A percentile compares a stretch with the other conserved stretches of the same genome.
phyloP scores from a whole-genome alignment of 2,329 filamentous ascomycete genomes.

The Rutstroemia sydowiana region DNA sequence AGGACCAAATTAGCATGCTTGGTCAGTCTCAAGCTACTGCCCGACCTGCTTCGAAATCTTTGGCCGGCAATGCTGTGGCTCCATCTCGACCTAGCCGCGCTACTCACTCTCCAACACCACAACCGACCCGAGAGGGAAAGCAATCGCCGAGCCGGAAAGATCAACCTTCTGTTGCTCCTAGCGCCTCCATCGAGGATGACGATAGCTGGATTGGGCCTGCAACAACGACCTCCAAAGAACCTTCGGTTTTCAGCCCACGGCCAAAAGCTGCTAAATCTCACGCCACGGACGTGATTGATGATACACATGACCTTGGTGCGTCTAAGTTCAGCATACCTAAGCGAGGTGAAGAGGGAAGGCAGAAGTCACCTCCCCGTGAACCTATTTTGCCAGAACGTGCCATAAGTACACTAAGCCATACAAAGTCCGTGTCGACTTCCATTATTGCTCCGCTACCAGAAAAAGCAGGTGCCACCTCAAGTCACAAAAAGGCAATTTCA shows the following conservation, averaged over 20 bases:
- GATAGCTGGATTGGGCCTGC: slow-evolving; percentile 58
- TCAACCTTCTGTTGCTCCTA: slow-evolving; percentile 37
- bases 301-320: slow-evolving; percentile 41
- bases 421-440: slow-evolving; percentile 58
- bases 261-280: slow-evolving; percentile 53
- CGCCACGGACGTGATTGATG: slow-evolving; percentile 55
- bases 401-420: no score
- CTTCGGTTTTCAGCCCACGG: slow-evolving; percentile 37
- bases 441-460: slow-evolving; percentile 43
- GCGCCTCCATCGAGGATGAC: slow-evolving; percentile 50
- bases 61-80: slow-evolving; percentile 18
- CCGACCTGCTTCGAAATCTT: slow-evolving; percentile 29
- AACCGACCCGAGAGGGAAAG: slow-evolving; percentile 14
- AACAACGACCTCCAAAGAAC: slow-evolving; percentile 21
- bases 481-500: slow-evolving; percentile 52
- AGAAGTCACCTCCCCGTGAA: slow-evolving; percentile 26
- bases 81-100: slow-evolving; percentile 18
- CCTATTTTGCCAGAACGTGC: slow-evolving; percentile 20
- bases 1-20: slow-evolving; percentile 80
- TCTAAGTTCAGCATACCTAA: slow-evolving; percentile 40
- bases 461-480: slow-evolving; percentile 28
- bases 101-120: slow-evolving; percentile 11
- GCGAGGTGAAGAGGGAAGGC: slow-evolving; percentile 32
- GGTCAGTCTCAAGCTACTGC: slow-evolving; percentile 42
- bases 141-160: slow-evolving; percentile 13